Base-by-base conservation (phyloP, 2,329 filamentous ascomycete genomes). In the Apiospora kogelbergensis region DNA sequence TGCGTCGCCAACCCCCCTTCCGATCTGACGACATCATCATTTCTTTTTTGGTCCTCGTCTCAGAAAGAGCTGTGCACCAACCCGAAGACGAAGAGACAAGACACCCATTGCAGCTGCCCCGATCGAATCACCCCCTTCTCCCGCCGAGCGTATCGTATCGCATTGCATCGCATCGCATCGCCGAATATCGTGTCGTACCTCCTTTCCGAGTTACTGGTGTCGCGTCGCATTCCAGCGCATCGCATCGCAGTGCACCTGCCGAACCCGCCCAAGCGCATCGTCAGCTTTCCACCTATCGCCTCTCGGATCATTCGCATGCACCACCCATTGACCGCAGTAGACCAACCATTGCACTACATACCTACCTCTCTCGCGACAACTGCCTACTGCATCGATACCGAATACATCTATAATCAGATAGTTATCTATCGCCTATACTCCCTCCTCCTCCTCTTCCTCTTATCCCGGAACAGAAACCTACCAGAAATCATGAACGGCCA, bases 191-290 rank as follows among this genome's bases (percentile, higher is more conserved):
- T 45, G 42, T 45, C 42, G 42, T 45, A 45, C 20, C 17, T n/a
- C 7, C 17, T 13, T 20, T 13, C 20, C 17, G 17, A 20, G 3
- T n/a, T n/a, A 6, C n/a, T 17, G n/a, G 53, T 37, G 30, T 37
- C 48, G 69, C 44, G 26, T 65, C 63, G 68, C 63, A 30, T 68
- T 41, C 46, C 66, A 68, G 65, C 46, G 63, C 44, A 69, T 71
- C 68, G 70, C 24, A 69, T 69, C 63, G 65, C 33, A 67, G 57
- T 33, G 48, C 48, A 57, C 48, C 17, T 33, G 20, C 53, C 65
- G 17, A 64, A 45, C 37, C n/a, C 26, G 40, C 66, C 60, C 17
- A 26, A 13, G 40, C 44, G n/a, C 53, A 68, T 37, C 53, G n/a
- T 17, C 53, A 30, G 44, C 66, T 60, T 57, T 22, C 40, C 24